These are phyloP conservation scores for Russula lepida DNA, from an alignment of 768 basidiomycete species.

Conservation along the genomic window DNA sequence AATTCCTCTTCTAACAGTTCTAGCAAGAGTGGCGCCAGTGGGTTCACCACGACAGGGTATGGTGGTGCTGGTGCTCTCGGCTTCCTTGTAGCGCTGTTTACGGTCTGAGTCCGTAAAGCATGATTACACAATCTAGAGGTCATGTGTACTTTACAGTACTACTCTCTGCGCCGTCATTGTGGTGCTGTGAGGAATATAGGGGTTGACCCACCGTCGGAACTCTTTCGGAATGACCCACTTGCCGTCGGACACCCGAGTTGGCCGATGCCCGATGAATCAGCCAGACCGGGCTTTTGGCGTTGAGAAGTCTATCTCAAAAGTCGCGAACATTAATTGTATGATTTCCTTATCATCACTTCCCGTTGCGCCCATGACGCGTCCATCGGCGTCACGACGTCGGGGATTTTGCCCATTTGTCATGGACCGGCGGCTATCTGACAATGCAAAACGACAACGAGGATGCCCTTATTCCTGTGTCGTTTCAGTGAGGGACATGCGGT, in stretches of 20 bases:
- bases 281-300: neutral
- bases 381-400: too few relatives aligned
- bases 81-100: neutral
- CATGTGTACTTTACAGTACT: too few relatives aligned
- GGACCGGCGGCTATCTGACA: neutral
- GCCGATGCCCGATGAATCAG: neutral
- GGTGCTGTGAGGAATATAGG: neutral
- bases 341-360: neutral
- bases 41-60: neutral
- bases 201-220: neutral
- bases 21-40: neutral
- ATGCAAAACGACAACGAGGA: neutral
- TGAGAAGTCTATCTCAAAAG: neutral
- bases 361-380: constrained; percentile 5
- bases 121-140: too few relatives aligned
- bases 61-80: neutral
- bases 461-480: neutral
- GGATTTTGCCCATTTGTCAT: neutral
- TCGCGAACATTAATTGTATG: neutral
- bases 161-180: too few relatives aligned
- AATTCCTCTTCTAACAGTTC: constrained; percentile 27
- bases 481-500: too few relatives aligned
- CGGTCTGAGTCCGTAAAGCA: neutral
- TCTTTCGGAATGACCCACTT: too few relatives aligned
- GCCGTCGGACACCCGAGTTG: neutral